phyloP scores from a whole-genome alignment of 495 filamentous ascomycete species.

The Hapsidospora chrysogenum region DNA sequence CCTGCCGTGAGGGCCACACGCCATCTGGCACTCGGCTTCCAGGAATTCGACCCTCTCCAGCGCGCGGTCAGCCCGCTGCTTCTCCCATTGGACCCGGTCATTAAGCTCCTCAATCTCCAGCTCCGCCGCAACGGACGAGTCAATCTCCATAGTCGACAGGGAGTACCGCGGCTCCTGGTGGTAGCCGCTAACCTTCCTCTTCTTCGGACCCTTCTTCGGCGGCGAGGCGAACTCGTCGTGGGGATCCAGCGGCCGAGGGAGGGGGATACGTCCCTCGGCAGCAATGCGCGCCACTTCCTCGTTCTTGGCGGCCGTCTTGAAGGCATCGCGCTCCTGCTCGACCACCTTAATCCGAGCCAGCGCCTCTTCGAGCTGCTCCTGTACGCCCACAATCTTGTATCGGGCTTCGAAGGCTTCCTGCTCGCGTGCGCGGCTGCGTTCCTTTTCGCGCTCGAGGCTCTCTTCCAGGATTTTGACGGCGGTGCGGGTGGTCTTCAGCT shows the following conservation, averaged over 20 bases:
- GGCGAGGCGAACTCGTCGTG: slow-evolving; percentile 31
- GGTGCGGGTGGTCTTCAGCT: slow-evolving; percentile 51
- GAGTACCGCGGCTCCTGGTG: slow-evolving; percentile 16
- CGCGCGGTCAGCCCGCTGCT: slow-evolving; percentile 43
- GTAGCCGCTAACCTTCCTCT: not conserved
- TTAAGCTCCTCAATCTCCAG: slow-evolving; percentile 41
- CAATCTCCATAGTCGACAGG: slow-evolving; percentile 19
- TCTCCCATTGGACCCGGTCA: slow-evolving; percentile 48
- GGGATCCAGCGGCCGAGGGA: slow-evolving; percentile 26
- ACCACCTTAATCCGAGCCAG: slow-evolving; percentile 44
- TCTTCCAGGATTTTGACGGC: slow-evolving; percentile 23
- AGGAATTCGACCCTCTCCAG: slow-evolving; percentile 67
- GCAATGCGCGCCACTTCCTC: slow-evolving; percentile 44
- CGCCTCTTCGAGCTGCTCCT: slow-evolving; percentile 54
- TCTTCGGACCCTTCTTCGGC: slow-evolving; percentile 11
- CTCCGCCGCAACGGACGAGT: slow-evolving; percentile 24
- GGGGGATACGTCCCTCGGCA: slow-evolving; percentile 42
- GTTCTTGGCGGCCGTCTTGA: slow-evolving; percentile 41
- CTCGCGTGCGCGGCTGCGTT: slow-evolving; percentile 34
- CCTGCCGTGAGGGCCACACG: no score
- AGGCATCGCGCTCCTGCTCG: slow-evolving; percentile 53
- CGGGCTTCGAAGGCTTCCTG: slow-evolving; percentile 66
- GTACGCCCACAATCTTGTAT: slow-evolving; percentile 53
- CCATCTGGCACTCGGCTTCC: slow-evolving; percentile 62
- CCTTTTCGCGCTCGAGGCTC: slow-evolving; percentile 26